Evolutionary conservation across 306 rosid genomes (phyloP), one percentile per base, ranked within the genome.

Genomic region (Lathyrus sativus): DNA sequence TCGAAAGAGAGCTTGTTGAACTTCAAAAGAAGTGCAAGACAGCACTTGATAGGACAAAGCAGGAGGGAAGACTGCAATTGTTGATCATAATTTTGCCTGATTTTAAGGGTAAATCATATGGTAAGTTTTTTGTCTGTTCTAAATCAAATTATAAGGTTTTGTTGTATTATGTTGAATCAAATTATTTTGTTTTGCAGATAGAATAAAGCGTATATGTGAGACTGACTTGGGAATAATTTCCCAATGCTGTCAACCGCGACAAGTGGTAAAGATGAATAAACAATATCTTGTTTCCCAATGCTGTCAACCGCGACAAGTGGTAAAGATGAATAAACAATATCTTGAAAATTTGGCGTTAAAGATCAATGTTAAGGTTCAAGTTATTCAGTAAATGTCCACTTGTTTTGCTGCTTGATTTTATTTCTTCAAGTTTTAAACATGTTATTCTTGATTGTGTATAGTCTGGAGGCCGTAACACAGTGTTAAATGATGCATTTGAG

Each of bases 271-370:
- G 70, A 15, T 75, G 18, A 67, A 28, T 2, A 76, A 19, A 37
- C 93, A 88, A 18, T 92, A 92, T 51, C 79, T 92, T 17, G 98
- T n/a, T n/a, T n/a, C n/a, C n/a, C n/a, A n/a, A n/a, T n/a, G n/a
- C n/a, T n/a, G n/a, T n/a, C n/a, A n/a, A n/a, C n/a, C 98, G 0
- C 82, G 0, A 46, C 71, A 79, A 43, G 87, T 78, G 0, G 0
- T 2, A 0, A 83, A 49, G 70, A 15, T 75, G 18, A 67, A 28
- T 2, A 76, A 19, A 41, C 93, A 88, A 18, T 92, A 92, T 51
- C 79, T 92, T 17, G 98, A 92, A 69, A 92, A 92, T 79, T 22
- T 92, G 35, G 6, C 96, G 0, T 85, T 92, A 0, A 92, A 92
- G 76, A 85, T 92, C 0, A 92, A 92, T 71, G 96, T 90, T 0